Evolutionary conservation across 345 rosid species (phyloP).

Genomic region (Euclidium syriacum): DNA sequence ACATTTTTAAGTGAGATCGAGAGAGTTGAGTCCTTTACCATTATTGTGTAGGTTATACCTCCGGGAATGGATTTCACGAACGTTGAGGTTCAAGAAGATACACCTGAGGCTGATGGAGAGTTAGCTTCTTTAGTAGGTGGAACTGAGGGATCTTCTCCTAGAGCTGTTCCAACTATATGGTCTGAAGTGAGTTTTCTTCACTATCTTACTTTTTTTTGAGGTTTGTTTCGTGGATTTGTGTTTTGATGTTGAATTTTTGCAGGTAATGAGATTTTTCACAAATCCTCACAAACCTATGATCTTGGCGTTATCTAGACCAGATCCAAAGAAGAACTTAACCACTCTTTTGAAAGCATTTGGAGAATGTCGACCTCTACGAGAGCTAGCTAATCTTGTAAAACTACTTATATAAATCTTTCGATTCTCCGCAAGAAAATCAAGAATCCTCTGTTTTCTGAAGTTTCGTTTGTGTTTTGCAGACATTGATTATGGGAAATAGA

Average conservation of each 20-base stretch:
- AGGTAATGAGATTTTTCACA: constrained; percentile 90
- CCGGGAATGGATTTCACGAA: constrained; percentile 99
- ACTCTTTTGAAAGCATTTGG: constrained; percentile 94
- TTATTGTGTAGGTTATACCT: constrained; percentile 75
- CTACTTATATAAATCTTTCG: background rate
- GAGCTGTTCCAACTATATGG: constrained; percentile 84
- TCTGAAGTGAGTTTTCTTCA: constrained; percentile 58
- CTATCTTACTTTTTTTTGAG: background rate
- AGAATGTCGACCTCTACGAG: constrained; percentile 81
- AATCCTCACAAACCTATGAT: constrained; percentile 97
- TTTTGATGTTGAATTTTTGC: constrained; percentile 6
- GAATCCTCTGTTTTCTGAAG: background rate
- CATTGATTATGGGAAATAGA: constrained; percentile 89
- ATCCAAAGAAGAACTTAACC: constrained; percentile 93
- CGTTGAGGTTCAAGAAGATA: constrained; percentile 87
- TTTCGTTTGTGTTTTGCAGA: constrained; percentile 36
- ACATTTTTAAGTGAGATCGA: background rate
- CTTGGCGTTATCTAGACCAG: constrained; percentile 94
- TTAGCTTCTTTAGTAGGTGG: constrained; percentile 49
- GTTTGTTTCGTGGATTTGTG: background rate
- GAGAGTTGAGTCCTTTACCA: background rate
- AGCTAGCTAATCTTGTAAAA: constrained; percentile 95
- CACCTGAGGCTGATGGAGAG: constrained; percentile 75
- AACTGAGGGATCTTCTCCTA: constrained; percentile 81
- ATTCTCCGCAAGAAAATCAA: background rate